Conservation (phyloP, 2,329 filamentous ascomycete genomes). For the Gyromitra esculenta region DNA sequence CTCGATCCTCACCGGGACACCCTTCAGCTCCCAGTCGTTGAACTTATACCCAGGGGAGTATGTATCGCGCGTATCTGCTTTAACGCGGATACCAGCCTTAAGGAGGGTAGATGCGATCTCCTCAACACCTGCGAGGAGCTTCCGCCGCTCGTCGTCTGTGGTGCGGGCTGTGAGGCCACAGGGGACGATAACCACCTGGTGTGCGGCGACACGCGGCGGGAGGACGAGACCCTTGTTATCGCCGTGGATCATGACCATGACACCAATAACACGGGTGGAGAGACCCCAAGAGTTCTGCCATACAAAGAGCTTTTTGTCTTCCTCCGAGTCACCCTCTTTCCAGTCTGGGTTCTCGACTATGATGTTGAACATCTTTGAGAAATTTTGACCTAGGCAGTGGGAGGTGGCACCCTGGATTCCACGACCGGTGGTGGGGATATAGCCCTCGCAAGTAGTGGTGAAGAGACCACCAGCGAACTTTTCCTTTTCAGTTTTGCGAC, state of each 20-base stretch:
- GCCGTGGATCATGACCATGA: constrained; percentile 98
- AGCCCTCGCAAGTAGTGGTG: constrained; percentile 96
- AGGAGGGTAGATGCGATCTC: constrained; percentile 75
- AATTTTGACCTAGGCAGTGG: constrained; percentile 95
- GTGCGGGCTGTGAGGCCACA: constrained; percentile 93
- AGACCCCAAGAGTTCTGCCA: constrained; percentile 99
- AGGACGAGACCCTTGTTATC: constrained; percentile 95
- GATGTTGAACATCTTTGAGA: constrained; percentile 99
- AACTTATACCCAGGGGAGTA: constrained; percentile 98
- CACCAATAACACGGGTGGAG: constrained; percentile 94
- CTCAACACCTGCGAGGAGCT: constrained; percentile 79
- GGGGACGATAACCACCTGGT: constrained; percentile 86
- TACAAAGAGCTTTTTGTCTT: constrained; percentile 82
- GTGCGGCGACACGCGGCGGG: constrained; percentile 86
- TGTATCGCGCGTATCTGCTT: constrained; percentile 85
- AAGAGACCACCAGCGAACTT: constrained; percentile 97
- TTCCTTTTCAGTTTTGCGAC: constrained; percentile 95
- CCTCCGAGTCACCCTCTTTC: constrained; percentile 66
- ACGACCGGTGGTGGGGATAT: constrained; percentile 92
- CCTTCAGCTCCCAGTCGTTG: constrained; percentile 98
- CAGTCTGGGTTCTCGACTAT: constrained; percentile 88
- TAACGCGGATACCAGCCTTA: constrained; percentile 77
- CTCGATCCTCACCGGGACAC: constrained; percentile 91
- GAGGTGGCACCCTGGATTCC: constrained; percentile 97
- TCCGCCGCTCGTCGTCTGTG: constrained; percentile 78